Percentiles rank a stretch among this genome's conserved stretches.
Evolutionary conservation across 2,329 filamentous ascomycete species (phyloP).

Genomic region (Phoma herbarum): DNA sequence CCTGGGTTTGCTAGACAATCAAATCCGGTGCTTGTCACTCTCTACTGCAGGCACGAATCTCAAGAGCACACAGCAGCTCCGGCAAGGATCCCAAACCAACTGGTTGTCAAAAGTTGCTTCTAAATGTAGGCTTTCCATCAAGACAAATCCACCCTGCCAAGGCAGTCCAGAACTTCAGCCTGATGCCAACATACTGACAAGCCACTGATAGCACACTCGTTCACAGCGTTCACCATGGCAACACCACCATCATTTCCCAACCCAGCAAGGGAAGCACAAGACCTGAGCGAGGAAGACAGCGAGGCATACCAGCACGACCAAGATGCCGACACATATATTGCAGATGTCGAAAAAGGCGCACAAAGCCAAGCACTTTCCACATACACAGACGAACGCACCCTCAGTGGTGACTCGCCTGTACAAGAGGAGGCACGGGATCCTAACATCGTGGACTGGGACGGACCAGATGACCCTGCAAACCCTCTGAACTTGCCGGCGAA

Average conservation of each 20-base stretch:
- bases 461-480: conserved; percentile 50
- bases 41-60: neutral
- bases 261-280: conserved; percentile 28
- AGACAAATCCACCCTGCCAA: no score
- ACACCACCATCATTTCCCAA: conserved; percentile 32
- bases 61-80: neutral
- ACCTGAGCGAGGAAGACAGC: conserved; percentile 32
- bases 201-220: neutral
- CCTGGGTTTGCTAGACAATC: neutral
- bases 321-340: conserved; percentile 36
- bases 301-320: conserved; percentile 40
- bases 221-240: conserved; percentile 29
- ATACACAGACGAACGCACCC: conserved; percentile 36
- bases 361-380: conserved; percentile 36
- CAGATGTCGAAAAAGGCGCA: conserved; percentile 42
- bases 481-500: conserved; percentile 51
- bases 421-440: conserved; percentile 31
- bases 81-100: neutral
- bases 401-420: conserved; percentile 24
- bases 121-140: neutral
- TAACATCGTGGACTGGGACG: conserved; percentile 48
- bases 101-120: neutral
- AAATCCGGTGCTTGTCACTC: neutral
- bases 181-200: neutral
- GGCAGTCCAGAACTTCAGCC: neutral